Percentiles rank a stretch among this genome's conserved stretches.
Conservation (phyloP, 306 rosid genomes). For the Cucurbita ficifolia region DNA sequence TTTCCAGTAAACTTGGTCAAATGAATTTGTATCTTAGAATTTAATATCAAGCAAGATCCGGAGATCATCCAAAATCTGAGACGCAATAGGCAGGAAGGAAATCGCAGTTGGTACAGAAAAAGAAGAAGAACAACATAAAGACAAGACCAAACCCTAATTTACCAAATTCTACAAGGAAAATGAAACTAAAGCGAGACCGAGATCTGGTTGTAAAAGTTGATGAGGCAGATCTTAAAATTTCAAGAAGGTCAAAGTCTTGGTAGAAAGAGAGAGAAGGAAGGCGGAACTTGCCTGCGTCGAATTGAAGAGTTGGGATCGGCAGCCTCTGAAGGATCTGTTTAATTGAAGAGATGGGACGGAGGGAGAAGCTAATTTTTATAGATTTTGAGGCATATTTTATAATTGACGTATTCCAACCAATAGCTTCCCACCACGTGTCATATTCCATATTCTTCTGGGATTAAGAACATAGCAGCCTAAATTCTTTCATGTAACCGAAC, state of each 20-base stretch:
- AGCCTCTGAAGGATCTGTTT: background rate
- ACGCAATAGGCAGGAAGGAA: background rate
- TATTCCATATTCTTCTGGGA: background rate
- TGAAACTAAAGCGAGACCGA: no score
- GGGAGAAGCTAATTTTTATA: background rate
- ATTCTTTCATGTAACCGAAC: background rate
- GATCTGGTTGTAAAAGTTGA: background rate
- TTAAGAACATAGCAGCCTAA: no score
- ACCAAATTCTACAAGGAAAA: background rate
- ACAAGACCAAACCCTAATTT: background rate
- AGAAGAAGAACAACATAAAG: background rate
- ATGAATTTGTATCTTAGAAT: no score
- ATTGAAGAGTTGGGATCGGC: background rate
- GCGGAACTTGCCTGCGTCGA: background rate
- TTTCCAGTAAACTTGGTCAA: no score
- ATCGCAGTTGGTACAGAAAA: background rate
- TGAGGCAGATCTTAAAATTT: background rate
- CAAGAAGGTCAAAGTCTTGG: no score
- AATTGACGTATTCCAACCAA: constrained; percentile 51
- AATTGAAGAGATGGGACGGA: background rate
- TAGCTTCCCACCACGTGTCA: constrained; percentile 33
- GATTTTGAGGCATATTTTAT: constrained; percentile 29
- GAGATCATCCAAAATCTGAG: background rate
- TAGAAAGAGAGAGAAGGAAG: no score
- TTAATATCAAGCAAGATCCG: background rate